Conservation (phyloP, 2,329 filamentous ascomycete genomes). For the Fusarium hainanense region DNA sequence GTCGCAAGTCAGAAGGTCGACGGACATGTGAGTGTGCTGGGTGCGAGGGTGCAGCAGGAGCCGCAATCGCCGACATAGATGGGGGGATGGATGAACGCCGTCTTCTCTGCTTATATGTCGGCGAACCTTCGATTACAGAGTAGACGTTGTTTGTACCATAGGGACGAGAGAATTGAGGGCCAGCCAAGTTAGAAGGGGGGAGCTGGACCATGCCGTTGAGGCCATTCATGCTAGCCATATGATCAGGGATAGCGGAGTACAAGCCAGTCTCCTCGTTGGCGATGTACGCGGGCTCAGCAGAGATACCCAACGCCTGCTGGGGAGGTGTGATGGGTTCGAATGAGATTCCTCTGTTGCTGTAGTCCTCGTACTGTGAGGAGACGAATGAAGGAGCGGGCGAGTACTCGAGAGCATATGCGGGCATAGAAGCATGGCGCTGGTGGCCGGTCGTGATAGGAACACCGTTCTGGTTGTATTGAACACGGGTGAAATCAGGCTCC, state of each 20-base stretch:
- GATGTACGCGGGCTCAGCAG: conserved; percentile 93
- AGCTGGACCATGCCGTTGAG: conserved; percentile 93
- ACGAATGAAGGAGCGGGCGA: conserved; percentile 97
- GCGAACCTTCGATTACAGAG: conserved; percentile 96
- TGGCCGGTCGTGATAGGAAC: conserved; percentile 85
- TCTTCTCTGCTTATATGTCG: conserved; percentile 97
- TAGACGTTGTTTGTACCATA: conserved; percentile 84
- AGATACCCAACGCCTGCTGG: conserved; percentile 84
- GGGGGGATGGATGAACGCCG: conserved; percentile 93
- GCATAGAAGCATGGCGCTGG: conserved; percentile 98
- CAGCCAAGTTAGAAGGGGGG: conserved; percentile 84
- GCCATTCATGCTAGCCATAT: conserved; percentile 75
- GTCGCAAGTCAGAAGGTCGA: conserved; percentile 87
- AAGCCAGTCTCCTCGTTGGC: conserved; percentile 97
- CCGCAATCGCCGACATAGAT: conserved; percentile 75
- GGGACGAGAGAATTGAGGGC: conserved; percentile 80
- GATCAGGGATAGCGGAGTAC: conserved; percentile 94
- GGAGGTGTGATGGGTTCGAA: conserved; percentile 97
- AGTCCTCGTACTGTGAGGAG: conserved; percentile 98
- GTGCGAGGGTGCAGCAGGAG: conserved; percentile 72
- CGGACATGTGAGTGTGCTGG: conserved; percentile 79
- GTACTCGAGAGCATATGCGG: conserved; percentile 93
- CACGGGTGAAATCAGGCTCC: conserved; percentile 83
- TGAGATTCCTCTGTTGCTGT: conserved; percentile 94
- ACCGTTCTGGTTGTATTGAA: conserved; percentile 93